Evolutionary conservation across 495 filamentous ascomycete genomes (phyloP).

Genomic region (Neurospora sp.): DNA sequence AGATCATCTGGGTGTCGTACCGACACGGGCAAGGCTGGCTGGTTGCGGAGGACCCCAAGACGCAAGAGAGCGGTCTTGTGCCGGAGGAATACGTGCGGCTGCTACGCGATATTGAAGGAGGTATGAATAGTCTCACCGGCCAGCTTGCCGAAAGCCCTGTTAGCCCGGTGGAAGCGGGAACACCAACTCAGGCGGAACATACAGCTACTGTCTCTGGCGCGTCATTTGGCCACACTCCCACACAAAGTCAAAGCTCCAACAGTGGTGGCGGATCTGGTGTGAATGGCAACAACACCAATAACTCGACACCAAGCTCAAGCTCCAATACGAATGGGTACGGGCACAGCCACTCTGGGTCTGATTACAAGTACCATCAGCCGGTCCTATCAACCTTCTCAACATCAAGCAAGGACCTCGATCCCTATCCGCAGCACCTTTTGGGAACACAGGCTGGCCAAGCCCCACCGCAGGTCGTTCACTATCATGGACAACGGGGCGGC

Average conservation of each 20-base stretch:
- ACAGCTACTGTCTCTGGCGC: neutral
- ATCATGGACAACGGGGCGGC: slow-evolving; percentile 47
- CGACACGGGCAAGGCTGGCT: slow-evolving; percentile 95
- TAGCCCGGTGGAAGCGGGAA: slow-evolving; percentile 39
- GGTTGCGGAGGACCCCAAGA: slow-evolving; percentile 92
- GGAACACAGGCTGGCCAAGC: slow-evolving; percentile 47
- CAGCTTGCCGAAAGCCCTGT: slow-evolving; percentile 28
- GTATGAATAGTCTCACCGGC: slow-evolving; percentile 43
- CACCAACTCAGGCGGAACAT: slow-evolving; percentile 47
- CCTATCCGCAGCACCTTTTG: slow-evolving; percentile 55
- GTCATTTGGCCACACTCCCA: slow-evolving; percentile 31
- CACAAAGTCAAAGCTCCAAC: slow-evolving; percentile 15
- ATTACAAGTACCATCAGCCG: slow-evolving; percentile 52
- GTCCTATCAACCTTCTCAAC: slow-evolving; percentile 67
- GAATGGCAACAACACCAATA: slow-evolving; percentile 15
- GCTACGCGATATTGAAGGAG: slow-evolving; percentile 78
- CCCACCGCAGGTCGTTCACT: slow-evolving; percentile 52
- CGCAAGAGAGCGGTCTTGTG: slow-evolving; percentile 72
- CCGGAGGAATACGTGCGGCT: slow-evolving; percentile 95
- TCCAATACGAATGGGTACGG: neutral
- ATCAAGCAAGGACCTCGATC: slow-evolving; percentile 62
- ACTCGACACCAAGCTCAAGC: slow-evolving; percentile 11
- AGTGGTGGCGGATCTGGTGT: slow-evolving; percentile 22
- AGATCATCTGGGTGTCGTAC: slow-evolving; percentile 94
- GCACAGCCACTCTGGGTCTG: neutral